These are phyloP conservation scores for Pharnaceum exiguum DNA, from an alignment of 148 eudicot species.

Conservation along the genomic window DNA sequence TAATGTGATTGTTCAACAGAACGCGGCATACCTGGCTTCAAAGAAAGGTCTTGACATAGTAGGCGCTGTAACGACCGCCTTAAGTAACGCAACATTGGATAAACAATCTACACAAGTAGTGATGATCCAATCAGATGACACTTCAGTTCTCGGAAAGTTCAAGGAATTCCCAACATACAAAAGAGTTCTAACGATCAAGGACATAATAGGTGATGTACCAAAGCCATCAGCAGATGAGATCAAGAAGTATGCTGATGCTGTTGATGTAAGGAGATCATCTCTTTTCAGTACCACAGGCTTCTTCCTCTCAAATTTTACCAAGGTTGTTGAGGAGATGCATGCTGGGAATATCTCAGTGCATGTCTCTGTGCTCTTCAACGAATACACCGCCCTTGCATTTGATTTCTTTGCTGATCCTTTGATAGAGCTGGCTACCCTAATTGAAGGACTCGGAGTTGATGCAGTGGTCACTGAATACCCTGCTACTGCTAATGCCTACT, in stretches of 20 bases:
- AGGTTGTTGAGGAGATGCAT: conserved; percentile 51
- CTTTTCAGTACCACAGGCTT: conserved; percentile 22
- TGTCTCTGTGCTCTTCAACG: conserved; percentile 55
- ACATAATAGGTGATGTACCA: conserved; percentile 42
- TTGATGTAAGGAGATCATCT: conserved; percentile 36
- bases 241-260: conserved; percentile 72
- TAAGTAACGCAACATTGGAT: conserved; percentile 63
- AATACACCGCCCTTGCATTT: conserved; percentile 42
- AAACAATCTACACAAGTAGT: conserved; percentile 55
- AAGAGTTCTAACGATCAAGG: conserved; percentile 46
- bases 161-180: conserved; percentile 40
- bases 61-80: conserved; percentile 48
- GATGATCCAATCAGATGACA: conserved; percentile 78
- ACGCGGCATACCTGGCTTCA: conserved; percentile 83
- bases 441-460: conserved; percentile 35
- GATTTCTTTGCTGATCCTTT: conserved; percentile 77
- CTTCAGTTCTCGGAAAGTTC: conserved; percentile 62
- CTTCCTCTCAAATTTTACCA: conserved; percentile 37
- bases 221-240: conserved; percentile 50
- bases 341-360: conserved; percentile 76
- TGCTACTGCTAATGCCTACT: conserved; percentile 61
- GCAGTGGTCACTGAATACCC: conserved; percentile 84
- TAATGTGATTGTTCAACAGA: conserved; percentile 33
- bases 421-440: conserved; percentile 53
- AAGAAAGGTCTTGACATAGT: conserved; percentile 65